A percentile compares a stretch with the other conserved stretches of the same genome.
Conservation (phyloP, 2,329 filamentous ascomycete species). For the Phoma herbarum region DNA sequence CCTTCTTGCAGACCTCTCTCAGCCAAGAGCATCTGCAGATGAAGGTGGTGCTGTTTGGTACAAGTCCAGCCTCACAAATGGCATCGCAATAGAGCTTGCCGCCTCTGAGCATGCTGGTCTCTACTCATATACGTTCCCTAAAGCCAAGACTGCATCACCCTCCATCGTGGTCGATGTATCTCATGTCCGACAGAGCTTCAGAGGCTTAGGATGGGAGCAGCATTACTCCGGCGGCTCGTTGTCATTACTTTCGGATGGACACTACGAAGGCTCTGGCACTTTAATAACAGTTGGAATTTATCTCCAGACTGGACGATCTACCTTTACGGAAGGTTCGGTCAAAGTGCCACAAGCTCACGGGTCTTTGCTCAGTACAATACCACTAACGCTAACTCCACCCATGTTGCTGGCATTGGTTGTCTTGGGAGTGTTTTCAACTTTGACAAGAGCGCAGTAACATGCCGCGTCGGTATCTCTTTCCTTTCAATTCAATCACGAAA, state of each 20-base stretch:
- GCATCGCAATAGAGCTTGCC: not conserved
- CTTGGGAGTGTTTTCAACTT: not conserved
- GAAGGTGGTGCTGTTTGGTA: not conserved
- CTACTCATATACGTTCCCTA: not conserved
- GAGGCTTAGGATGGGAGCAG: not conserved
- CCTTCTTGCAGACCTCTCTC: not conserved
- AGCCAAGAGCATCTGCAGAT: not conserved
- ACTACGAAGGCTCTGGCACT: not conserved
- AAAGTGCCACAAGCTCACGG: not conserved
- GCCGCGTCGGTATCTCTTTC: not conserved
- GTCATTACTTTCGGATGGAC: not conserved
- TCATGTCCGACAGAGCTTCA: not conserved
- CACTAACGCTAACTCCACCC: not conserved
- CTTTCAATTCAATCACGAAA: not conserved
- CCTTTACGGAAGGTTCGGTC: not conserved
- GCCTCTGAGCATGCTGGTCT: not conserved
- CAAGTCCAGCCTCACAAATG: not conserved
- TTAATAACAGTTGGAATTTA: not conserved
- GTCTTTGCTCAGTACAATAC: not conserved
- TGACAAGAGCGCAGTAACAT: not conserved
- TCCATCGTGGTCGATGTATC: not conserved
- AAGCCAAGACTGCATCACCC: not conserved
- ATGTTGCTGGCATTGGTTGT: not conserved
- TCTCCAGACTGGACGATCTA: not conserved
- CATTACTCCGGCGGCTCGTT: not conserved